phyloP scores from a whole-genome alignment of 495 filamentous ascomycete species.

The Neurospora sp. region DNA sequence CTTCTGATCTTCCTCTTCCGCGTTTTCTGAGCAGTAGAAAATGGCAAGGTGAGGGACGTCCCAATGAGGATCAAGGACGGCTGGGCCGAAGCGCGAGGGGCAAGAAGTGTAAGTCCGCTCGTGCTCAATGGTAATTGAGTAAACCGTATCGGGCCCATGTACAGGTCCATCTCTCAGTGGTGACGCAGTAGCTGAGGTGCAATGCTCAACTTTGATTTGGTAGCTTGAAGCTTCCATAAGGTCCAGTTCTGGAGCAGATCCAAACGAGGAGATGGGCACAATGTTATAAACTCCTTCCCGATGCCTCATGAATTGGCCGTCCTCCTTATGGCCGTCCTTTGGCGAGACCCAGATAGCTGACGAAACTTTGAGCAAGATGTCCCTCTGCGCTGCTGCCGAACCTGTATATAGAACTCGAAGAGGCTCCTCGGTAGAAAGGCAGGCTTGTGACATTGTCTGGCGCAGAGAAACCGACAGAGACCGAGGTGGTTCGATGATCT shows the following conservation, averaged over 20 bases:
- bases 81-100: constrained; percentile 12
- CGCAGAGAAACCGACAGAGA: constrained; percentile 49
- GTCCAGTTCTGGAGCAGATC: constrained; percentile 59
- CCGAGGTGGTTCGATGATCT: constrained; percentile 20
- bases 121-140: constrained; percentile 50
- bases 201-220: constrained; percentile 67
- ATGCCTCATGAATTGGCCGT: constrained; percentile 12
- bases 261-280: constrained; percentile 63
- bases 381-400: constrained; percentile 48
- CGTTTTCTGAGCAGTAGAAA: constrained; percentile 51
- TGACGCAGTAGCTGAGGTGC: constrained; percentile 36
- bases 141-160: constrained; percentile 6
- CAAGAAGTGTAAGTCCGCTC: constrained; percentile 30
- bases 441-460: constrained; percentile 60
- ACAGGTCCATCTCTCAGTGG: neutral
- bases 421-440: constrained; percentile 52
- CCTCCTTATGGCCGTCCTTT: constrained; percentile 9
- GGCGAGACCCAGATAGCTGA: constrained; percentile 46
- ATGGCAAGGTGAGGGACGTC: constrained; percentile 61
- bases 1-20: constrained; percentile 35
- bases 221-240: constrained; percentile 57
- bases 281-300: constrained; percentile 50
- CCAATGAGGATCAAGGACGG: constrained; percentile 43
- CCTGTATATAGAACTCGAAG: constrained; percentile 64
- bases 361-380: constrained; percentile 67